These are phyloP conservation scores for Exophiala alcalophila DNA, from an alignment of 2,329 filamentous ascomycete species.

Conservation along the genomic window DNA sequence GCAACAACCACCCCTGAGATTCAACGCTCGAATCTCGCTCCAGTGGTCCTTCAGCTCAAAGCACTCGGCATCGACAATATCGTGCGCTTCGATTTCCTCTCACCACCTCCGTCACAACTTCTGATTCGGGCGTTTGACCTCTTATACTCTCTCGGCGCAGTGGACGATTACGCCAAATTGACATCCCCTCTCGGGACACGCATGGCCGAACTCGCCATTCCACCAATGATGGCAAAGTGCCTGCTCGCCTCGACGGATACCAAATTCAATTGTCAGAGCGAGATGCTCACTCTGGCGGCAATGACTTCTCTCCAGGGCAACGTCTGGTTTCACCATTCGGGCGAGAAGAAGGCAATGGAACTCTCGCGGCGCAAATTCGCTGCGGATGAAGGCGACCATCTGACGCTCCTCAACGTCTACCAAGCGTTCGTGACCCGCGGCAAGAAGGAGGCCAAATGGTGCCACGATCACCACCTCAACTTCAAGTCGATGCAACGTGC, in stretches of 20 bases:
- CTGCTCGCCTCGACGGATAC: constrained; percentile 64
- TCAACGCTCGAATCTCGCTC: constrained; percentile 85
- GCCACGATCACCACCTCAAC: constrained; percentile 80
- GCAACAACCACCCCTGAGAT: constrained; percentile 83
- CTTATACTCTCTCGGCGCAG: constrained; percentile 77
- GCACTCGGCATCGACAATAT: constrained; percentile 94
- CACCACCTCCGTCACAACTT: constrained; percentile 77
- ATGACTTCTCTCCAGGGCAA: constrained; percentile 86
- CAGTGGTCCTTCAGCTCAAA: constrained; percentile 85
- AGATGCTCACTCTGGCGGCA: constrained; percentile 86
- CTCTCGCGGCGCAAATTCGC: constrained; percentile 76
- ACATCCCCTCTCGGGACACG: constrained; percentile 81
- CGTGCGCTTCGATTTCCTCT: constrained; percentile 83
- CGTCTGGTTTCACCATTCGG: constrained; percentile 78
- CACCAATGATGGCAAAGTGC: constrained; percentile 93
- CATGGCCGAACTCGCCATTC: constrained; percentile 90
- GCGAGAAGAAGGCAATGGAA: constrained; percentile 72
- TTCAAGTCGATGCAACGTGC: constrained; percentile 79
- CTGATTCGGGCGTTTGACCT: constrained; percentile 84
- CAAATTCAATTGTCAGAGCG: constrained; percentile 73
- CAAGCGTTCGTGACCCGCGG: constrained; percentile 81
- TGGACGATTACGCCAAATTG: constrained; percentile 87
- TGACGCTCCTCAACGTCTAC: constrained; percentile 92
- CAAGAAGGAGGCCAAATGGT: constrained; percentile 80
- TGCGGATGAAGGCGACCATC: constrained; percentile 87